A percentile compares a stretch with the other conserved stretches of the same genome.
These are phyloP conservation scores for Passalora sequoiae DNA, from an alignment of 2,329 filamentous ascomycete species.

Conservation along the genomic window DNA sequence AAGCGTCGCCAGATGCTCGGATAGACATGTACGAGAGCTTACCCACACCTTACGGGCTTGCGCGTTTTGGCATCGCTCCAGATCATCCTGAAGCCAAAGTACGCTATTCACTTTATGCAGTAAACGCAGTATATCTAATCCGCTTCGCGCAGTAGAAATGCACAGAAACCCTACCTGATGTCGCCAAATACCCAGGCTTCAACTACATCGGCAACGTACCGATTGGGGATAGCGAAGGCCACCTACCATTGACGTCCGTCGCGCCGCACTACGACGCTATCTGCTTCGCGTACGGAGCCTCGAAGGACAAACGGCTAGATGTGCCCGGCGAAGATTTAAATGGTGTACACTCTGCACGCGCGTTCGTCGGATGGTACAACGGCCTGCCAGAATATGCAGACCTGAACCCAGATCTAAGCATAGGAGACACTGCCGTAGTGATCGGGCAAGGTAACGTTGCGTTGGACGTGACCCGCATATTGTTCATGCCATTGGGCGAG, in stretches of 20 bases:
- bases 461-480: slow-evolving; percentile 82
- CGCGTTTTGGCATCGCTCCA: slow-evolving; percentile 92
- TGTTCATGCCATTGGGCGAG: slow-evolving; percentile 69
- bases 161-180: slow-evolving; percentile 85
- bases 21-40: slow-evolving; percentile 96
- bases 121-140: slow-evolving; percentile 18
- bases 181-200: slow-evolving; percentile 76
- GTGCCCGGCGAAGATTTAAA: slow-evolving; percentile 74
- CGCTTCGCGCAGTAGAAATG: slow-evolving; percentile 63
- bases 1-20: slow-evolving; percentile 62
- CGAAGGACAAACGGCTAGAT: slow-evolving; percentile 70
- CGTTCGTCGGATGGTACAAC: slow-evolving; percentile 98
- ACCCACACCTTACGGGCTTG: slow-evolving; percentile 86
- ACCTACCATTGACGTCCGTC: slow-evolving; percentile 62
- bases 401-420: slow-evolving; percentile 66
- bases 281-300: slow-evolving; percentile 87
- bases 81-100: slow-evolving; percentile 99
- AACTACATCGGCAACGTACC: slow-evolving; percentile 87
- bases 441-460: slow-evolving; percentile 96
- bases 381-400: slow-evolving; percentile 76
- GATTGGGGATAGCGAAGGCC: slow-evolving; percentile 54
- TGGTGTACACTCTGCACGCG: slow-evolving; percentile 79
- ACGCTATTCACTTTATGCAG: slow-evolving; percentile 22
- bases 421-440: slow-evolving; percentile 76
- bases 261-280: slow-evolving; percentile 85